phyloP scores from a whole-genome alignment of 495 filamentous ascomycete genomes.

The Cenococcum geophilum region DNA sequence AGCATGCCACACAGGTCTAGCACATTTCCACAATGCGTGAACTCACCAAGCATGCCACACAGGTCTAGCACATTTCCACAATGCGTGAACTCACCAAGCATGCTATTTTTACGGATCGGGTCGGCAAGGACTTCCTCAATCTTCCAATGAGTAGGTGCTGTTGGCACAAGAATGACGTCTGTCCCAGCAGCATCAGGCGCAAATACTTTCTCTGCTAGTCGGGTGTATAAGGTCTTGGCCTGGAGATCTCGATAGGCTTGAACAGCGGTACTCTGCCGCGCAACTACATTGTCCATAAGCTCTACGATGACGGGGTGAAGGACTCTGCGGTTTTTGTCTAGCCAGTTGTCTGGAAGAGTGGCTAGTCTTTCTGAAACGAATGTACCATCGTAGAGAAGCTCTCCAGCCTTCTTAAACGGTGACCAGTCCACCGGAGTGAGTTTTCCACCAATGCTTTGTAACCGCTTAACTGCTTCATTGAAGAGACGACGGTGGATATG shows the following conservation, averaged over 20 bases:
- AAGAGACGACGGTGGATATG: constrained; percentile 44
- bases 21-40: constrained; percentile 62
- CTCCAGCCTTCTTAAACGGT: constrained; percentile 50
- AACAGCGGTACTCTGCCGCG: constrained; percentile 45
- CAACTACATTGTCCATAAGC: constrained; percentile 46
- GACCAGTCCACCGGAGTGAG: constrained; percentile 48
- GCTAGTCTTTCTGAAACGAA: constrained; percentile 54
- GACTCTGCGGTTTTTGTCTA: constrained; percentile 36
- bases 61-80: constrained; percentile 61
- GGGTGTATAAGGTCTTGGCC: constrained; percentile 43
- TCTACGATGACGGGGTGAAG: constrained; percentile 52
- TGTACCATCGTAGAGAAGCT: constrained; percentile 51
- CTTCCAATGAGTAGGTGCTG: constrained; percentile 53
- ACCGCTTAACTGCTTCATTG: constrained; percentile 38
- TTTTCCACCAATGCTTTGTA: constrained; percentile 46
- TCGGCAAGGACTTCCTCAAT: constrained; percentile 52
- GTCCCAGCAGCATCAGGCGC: constrained; percentile 41
- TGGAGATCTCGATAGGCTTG: constrained; percentile 52
- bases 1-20: constrained; percentile 57
- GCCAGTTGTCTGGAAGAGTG: constrained; percentile 42
- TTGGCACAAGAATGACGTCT: constrained; percentile 58
- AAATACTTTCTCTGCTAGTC: constrained; percentile 46
- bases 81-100: constrained; percentile 57
- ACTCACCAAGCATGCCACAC: constrained; percentile 53
- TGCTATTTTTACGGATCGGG: constrained; percentile 50